Evolutionary conservation across 2,329 filamentous ascomycete species (phyloP).

Genomic region (Didymella keratinophila): DNA sequence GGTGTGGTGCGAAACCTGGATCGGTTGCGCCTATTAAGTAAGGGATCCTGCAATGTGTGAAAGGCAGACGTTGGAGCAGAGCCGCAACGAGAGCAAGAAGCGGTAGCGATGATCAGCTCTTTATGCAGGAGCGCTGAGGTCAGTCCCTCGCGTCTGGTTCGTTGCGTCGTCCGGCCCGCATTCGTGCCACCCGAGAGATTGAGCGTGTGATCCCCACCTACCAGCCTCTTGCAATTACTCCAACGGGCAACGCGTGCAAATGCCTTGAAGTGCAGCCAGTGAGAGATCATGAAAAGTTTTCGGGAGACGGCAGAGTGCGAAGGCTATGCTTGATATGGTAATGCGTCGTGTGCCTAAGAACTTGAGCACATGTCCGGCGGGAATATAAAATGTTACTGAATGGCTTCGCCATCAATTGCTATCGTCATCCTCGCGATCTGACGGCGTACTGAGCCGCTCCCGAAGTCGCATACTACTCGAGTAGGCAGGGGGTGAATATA

Average conservation of each 20-base stretch:
- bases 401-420: not conserved
- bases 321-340: slow-evolving; percentile 8
- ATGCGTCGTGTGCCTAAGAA: slow-evolving; percentile 14
- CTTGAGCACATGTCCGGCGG: slow-evolving; percentile 8
- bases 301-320: not conserved
- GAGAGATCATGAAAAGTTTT: not conserved
- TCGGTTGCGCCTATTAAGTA: not conserved
- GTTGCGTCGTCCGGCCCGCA: slow-evolving; percentile 14
- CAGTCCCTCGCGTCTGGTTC: slow-evolving; percentile 13
- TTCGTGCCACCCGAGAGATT: slow-evolving; percentile 12
- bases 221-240: slow-evolving; percentile 16
- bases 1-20: not conserved
- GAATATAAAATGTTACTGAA: slow-evolving; percentile 9
- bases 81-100: not conserved
- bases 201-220: slow-evolving; percentile 18
- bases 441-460: not conserved
- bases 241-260: slow-evolving; percentile 6
- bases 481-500: not conserved
- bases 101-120: slow-evolving; percentile 6
- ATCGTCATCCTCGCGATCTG: not conserved
- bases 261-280: slow-evolving; percentile 4
- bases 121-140: slow-evolving; percentile 5
- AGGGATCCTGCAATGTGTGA: not conserved
- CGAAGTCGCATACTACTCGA: not conserved
- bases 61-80: slow-evolving; percentile 1